Evolutionary conservation across 2,329 filamentous ascomycete species (phyloP), one percentile per base, ranked within the genome.

Genomic region (Aspergillus pseudoterreus): DNA sequence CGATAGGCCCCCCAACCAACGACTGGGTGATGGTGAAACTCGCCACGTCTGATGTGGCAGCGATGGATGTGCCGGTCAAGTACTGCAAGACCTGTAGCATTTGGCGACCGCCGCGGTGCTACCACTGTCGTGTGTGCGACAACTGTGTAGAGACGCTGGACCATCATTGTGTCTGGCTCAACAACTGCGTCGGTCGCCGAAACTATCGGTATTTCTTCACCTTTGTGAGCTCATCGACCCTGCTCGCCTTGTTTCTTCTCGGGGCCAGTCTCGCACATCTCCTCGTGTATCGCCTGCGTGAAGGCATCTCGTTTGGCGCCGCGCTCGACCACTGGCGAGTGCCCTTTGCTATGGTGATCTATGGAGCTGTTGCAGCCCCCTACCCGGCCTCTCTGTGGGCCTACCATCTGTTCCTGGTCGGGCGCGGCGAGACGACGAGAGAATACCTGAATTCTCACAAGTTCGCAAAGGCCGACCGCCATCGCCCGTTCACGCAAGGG

Each of bases 201-300:
- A 99, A 99, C 74, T 99, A 99, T 74, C 90, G 94, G 57, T 97
- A 92, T 71, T 99, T 99, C 73, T 96, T 97, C 69, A 82, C 88
- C 10, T 99, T 96, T 71, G 85, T 99, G 58, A 84, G 83, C 49
- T 84, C 86, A 12, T 84, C 83, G n/a, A 90, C 90, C 0, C 59
- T 96, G 32, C 79, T 96, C 15, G 82, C 86, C 0, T 66, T 91
- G 14, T 92, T 88, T 63, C 79, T 97, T 43, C 76, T 94, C 27
- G 89, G 79, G 17, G 85, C 87, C 21, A 90, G 84, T 54, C 76
- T 96, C n/a, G 83, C 85, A 2, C 94, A 97, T 66, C 78, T 96
- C 33, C 75, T 92, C 41, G 75, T 88, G 19, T 94, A 92, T 75
- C 81, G 78, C 60, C 75, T 78, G 36, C 79, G 78, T 17, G 78